Conservation (phyloP, 2,329 filamentous ascomycete genomes). For the Colletotrichum acutatum region DNA sequence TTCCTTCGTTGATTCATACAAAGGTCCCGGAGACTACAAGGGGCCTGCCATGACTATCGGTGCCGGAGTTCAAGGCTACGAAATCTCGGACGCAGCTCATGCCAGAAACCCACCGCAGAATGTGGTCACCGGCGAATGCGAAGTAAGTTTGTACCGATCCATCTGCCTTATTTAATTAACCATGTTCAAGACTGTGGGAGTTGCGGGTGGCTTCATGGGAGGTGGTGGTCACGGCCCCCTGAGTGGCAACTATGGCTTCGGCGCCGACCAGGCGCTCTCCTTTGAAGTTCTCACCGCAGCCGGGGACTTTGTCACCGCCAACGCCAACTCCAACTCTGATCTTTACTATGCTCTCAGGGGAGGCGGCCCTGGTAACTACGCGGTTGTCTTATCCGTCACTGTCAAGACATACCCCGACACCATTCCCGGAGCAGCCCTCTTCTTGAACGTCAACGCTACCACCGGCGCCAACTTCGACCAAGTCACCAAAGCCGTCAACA, state of each 20-base stretch:
- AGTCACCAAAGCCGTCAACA: constrained; percentile 27
- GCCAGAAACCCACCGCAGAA: constrained; percentile 50
- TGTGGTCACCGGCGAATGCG: constrained; percentile 65
- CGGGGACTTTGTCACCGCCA: constrained; percentile 57
- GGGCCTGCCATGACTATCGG: constrained; percentile 65
- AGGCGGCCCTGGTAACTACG: constrained; percentile 64
- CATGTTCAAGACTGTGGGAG: constrained; percentile 59
- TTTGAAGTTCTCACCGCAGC: constrained; percentile 58
- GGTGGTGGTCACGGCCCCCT: constrained; percentile 67
- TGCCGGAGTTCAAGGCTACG: constrained; percentile 61
- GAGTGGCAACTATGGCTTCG: constrained; percentile 53
- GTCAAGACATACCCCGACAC: constrained; percentile 57
- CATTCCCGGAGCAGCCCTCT: constrained; percentile 20
- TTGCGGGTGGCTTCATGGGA: constrained; percentile 70
- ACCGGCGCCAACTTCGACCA: constrained; percentile 19
- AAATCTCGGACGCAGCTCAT: constrained; percentile 55
- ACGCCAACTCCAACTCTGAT: constrained; percentile 56
- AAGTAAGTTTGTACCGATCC: constrained; percentile 34
- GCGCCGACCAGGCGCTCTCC: constrained; percentile 60
- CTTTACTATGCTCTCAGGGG: constrained; percentile 68
- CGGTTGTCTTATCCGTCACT: constrained; percentile 62
- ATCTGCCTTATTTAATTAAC: not conserved
- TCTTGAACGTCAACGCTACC: constrained; percentile 34
- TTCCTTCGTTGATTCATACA: constrained; percentile 51
- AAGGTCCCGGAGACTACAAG: constrained; percentile 51